Conservation (phyloP, 2,329 filamentous ascomycete genomes). For the Aureobasidium leucospermi region DNA sequence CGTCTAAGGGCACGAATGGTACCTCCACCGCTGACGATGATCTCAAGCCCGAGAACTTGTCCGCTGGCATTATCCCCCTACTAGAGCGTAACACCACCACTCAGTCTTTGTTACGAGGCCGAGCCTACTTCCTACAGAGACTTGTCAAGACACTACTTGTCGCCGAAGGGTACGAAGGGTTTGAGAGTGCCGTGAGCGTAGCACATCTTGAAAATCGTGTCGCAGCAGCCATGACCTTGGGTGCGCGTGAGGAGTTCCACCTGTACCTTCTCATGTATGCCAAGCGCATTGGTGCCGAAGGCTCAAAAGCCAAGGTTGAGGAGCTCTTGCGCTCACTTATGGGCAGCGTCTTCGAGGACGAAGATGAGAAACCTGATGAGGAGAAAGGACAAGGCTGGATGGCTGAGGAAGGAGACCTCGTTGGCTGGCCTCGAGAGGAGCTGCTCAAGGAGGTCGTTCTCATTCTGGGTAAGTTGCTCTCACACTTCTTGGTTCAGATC, state of each 20-base stretch:
- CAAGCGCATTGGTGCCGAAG: constrained; percentile 87
- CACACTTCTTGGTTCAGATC: not conserved
- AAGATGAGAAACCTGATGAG: constrained; percentile 40
- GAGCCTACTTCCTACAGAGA: constrained; percentile 83
- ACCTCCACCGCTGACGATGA: constrained; percentile 35
- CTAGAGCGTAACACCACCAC: constrained; percentile 92
- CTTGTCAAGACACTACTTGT: constrained; percentile 84
- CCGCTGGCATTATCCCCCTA: constrained; percentile 85
- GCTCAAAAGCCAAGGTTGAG: constrained; percentile 79
- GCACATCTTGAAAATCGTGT: constrained; percentile 93
- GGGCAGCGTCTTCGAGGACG: constrained; percentile 60
- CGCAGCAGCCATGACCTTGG: constrained; percentile 77
- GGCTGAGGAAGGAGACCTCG: constrained; percentile 63
- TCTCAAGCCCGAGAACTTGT: constrained; percentile 55
- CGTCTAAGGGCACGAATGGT: constrained; percentile 16
- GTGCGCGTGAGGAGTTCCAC: constrained; percentile 84
- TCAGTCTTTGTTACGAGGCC: constrained; percentile 82
- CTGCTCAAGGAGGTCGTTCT: constrained; percentile 85
- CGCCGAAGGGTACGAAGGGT: constrained; percentile 82
- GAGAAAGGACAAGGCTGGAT: constrained; percentile 50
- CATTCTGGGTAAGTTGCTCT: constrained; percentile 66
- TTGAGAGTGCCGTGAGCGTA: constrained; percentile 86
- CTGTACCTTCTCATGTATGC: constrained; percentile 98
- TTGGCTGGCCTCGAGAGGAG: constrained; percentile 85
- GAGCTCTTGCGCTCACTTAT: constrained; percentile 78